A percentile compares a stretch with the other conserved stretches of the same genome.
These are phyloP conservation scores for Rhytidiadelphus loreus DNA, from an alignment of 225 moss, liverwort and hornwort genomes.

Conservation along the genomic window DNA sequence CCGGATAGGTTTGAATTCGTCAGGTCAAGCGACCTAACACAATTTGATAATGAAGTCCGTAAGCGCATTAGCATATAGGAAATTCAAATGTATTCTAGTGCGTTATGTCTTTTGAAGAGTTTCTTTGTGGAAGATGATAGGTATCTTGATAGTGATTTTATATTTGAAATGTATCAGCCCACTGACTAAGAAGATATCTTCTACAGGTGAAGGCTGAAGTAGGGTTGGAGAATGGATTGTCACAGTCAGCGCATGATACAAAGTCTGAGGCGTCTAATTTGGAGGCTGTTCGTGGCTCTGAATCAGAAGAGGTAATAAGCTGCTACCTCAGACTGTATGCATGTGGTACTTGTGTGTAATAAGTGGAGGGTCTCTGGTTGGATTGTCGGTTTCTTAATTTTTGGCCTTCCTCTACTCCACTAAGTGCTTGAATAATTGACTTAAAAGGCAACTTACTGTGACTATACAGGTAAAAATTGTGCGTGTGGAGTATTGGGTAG, in stretches of 20 bases:
- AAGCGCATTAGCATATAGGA: background rate
- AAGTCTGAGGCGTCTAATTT: conserved; percentile 30
- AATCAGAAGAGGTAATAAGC: conserved; percentile 23
- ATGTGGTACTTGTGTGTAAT: background rate
- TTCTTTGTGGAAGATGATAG: background rate
- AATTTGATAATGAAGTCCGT: background rate
- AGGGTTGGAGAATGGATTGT: conserved; percentile 38
- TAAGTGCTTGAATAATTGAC: background rate
- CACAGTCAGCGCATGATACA: conserved; percentile 23
- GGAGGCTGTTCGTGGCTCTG: conserved; percentile 9
- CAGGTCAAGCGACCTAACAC: background rate
- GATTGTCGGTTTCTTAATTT: background rate
- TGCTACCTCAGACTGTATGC: background rate
- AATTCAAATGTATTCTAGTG: background rate
- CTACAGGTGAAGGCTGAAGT: conserved; percentile 21
- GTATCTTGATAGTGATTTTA: background rate
- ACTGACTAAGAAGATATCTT: background rate
- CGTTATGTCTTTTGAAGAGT: background rate
- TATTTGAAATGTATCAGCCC: background rate
- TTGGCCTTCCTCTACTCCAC: background rate
- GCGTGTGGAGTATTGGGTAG: conserved; percentile 86
- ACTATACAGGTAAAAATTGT: conserved; percentile 55
- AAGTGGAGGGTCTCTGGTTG: background rate
- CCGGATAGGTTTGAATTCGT: background rate
- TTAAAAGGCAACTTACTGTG: background rate